Evolutionary conservation across 768 basidiomycete genomes (phyloP).

Genomic region (Kondoa malvinella): DNA sequence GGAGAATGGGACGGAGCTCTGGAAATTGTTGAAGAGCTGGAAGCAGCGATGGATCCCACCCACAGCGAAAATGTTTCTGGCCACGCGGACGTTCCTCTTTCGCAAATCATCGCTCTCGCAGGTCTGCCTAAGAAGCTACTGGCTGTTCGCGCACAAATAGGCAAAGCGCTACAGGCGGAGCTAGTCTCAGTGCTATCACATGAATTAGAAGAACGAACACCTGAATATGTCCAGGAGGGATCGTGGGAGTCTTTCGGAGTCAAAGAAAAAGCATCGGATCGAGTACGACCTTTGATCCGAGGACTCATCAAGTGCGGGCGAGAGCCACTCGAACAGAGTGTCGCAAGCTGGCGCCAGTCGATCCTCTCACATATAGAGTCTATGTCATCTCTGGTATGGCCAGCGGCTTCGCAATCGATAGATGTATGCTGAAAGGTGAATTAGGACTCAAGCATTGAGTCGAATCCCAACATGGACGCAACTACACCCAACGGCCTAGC

Average conservation of each 20-base stretch:
- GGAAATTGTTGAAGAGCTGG: conserved; percentile 51
- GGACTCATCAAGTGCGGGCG: conserved; percentile 46
- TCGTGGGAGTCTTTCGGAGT: not conserved
- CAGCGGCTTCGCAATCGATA: too few species aligned
- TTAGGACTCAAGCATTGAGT: too few species aligned
- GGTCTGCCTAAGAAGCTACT: conserved; percentile 57
- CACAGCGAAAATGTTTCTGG: not conserved
- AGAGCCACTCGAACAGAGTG: conserved; percentile 24
- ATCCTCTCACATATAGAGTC: too few species aligned
- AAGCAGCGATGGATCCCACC: conserved; percentile 29
- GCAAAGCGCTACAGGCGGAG: conserved; percentile 57
- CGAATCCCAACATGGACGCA: too few species aligned
- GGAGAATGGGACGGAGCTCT: conserved; percentile 81
- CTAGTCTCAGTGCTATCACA: conserved; percentile 51
- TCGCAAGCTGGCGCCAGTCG: conserved; percentile 31
- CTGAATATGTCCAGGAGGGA: not conserved
- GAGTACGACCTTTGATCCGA: conserved; percentile 50
- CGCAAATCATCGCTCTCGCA: conserved; percentile 53
- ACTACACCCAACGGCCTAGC: too few species aligned
- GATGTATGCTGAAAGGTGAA: too few species aligned
- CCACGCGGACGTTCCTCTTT: conserved; percentile 33
- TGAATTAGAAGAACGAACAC: conserved; percentile 41
- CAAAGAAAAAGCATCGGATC: conserved; percentile 21
- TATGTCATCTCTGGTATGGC: too few species aligned
- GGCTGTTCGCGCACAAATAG: conserved; percentile 56